phyloP scores from a whole-genome alignment of 345 rosid species.

The Syzygium jambos region DNA sequence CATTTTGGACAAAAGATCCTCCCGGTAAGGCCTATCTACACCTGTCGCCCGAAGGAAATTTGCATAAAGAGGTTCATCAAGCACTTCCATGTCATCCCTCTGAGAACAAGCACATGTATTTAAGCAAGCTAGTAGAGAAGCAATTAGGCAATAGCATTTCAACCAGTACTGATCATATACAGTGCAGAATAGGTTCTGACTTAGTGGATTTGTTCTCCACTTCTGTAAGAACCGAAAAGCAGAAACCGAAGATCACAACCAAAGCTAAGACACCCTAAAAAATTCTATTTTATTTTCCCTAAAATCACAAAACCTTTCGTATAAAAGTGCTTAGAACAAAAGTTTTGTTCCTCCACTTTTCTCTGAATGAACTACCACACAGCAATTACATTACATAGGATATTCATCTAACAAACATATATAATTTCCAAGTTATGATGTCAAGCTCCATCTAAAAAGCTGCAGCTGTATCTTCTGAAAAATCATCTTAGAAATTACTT shows the following conservation, averaged over 20 bases:
- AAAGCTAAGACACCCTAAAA: not conserved
- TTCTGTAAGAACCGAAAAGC: not conserved
- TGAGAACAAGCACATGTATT: not conserved
- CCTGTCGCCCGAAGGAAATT: conserved; percentile 45
- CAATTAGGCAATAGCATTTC: not conserved
- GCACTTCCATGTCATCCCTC: conserved; percentile 79
- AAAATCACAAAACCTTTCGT: not conserved
- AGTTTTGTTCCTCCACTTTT: not conserved
- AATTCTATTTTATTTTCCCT: not conserved
- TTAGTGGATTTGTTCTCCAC: not conserved
- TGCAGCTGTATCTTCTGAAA: not conserved
- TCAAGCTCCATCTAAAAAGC: not conserved
- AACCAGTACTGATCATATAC: not conserved
- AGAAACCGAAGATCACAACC: not conserved
- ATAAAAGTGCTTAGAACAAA: not conserved
- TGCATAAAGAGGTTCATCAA: conserved; percentile 72
- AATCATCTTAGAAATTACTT: not conserved
- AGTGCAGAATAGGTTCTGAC: not conserved
- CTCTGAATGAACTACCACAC: not conserved
- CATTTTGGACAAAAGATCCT: conserved; percentile 54
- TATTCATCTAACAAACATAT: not conserved
- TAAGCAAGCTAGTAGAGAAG: not conserved
- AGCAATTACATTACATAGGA: not conserved
- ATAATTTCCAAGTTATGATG: not conserved
- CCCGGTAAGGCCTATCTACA: conserved; percentile 52